Evolutionary conservation across 164 flowering plant genomes (phyloP).

Genomic region (Tinospora cordifolia): DNA sequence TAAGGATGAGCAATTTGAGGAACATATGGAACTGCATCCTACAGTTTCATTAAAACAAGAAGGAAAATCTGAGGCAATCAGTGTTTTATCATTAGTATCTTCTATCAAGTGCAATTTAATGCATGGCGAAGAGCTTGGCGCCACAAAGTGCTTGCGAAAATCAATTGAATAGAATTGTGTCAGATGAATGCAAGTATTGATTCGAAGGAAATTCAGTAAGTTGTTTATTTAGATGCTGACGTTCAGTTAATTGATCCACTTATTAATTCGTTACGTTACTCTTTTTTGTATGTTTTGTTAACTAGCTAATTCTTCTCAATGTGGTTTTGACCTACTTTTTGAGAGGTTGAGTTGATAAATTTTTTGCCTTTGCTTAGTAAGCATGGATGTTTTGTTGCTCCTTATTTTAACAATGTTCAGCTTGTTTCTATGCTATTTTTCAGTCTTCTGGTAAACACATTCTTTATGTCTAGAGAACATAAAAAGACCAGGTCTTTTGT

Average conservation of each 20-base stretch:
- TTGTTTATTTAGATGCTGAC: background rate
- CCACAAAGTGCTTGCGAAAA: background rate
- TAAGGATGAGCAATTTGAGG: background rate
- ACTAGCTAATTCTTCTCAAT: too few species aligned
- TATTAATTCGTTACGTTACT: too few species aligned
- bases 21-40: background rate
- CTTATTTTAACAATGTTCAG: too few species aligned
- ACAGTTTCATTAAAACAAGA: background rate
- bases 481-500: too few species aligned
- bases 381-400: too few species aligned
- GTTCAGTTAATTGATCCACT: background rate
- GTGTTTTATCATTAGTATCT: background rate
- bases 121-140: background rate
- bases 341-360: too few species aligned
- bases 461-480: too few species aligned
- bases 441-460: too few species aligned
- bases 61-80: background rate
- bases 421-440: too few species aligned
- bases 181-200: background rate
- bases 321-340: too few species aligned
- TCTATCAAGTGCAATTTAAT: constrained; percentile 1
- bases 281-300: too few species aligned
- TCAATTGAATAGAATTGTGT: background rate
- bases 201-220: background rate
- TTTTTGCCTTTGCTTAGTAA: too few species aligned